Conservation (phyloP, 768 basidiomycete genomes). For the Exsudoporus frostii region DNA sequence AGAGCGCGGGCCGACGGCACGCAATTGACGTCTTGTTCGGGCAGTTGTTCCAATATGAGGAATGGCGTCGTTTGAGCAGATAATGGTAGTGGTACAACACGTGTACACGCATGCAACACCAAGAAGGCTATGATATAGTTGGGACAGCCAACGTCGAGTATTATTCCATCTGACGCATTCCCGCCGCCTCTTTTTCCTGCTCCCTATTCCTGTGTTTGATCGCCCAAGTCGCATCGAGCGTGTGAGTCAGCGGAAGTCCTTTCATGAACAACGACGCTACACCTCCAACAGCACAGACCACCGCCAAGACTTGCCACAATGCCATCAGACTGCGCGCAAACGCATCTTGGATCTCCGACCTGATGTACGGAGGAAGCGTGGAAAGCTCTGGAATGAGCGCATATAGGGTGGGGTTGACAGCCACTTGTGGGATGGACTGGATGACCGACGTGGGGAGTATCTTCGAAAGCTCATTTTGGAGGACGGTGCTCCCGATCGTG, state of each 20-base stretch:
- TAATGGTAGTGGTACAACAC: not conserved
- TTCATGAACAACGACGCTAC: constrained; percentile 18
- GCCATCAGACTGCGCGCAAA: constrained; percentile 39
- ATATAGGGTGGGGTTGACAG: constrained; percentile 29
- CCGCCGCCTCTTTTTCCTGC: not conserved
- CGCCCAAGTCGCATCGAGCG: constrained; percentile 10
- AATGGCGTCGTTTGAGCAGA: not conserved
- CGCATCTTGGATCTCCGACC: constrained; percentile 36
- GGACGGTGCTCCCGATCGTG: constrained; percentile 45
- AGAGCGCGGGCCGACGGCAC: not conserved
- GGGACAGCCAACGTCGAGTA: not conserved
- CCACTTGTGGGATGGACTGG: constrained; percentile 17
- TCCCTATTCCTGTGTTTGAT: not conserved
- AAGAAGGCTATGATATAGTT: not conserved
- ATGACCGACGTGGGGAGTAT: constrained; percentile 40
- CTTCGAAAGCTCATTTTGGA: constrained; percentile 47
- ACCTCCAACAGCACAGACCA: constrained; percentile 26
- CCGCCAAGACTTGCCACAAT: constrained; percentile 45
- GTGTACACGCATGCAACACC: not conserved
- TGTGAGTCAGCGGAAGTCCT: constrained; percentile 6
- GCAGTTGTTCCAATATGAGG: too few species aligned
- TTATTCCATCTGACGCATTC: not conserved
- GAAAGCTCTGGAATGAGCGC: constrained; percentile 43
- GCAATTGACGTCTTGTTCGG: not conserved
- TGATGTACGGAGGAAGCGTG: constrained; percentile 32